Percentiles rank a stretch among this genome's conserved stretches.
phyloP scores from a whole-genome alignment of 495 filamentous ascomycete species.

The Xylaria flabelliformis region DNA sequence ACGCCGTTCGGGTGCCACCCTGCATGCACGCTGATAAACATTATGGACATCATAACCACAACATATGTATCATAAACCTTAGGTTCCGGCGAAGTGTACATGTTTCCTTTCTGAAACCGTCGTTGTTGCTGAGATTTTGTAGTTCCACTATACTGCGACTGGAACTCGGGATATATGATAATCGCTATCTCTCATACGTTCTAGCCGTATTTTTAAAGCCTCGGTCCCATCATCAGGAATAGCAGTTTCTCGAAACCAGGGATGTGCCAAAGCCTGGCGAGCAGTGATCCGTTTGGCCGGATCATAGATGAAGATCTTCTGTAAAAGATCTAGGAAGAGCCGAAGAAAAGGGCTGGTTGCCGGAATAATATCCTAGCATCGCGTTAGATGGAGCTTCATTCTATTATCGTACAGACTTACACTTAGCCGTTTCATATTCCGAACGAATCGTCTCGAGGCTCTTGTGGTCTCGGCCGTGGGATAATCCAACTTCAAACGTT shows the following conservation, averaged over 20 bases:
- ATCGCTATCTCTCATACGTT: slow-evolving; percentile 51
- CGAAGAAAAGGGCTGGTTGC: slow-evolving; percentile 76
- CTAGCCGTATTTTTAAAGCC: slow-evolving; percentile 74
- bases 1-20: slow-evolving; percentile 19
- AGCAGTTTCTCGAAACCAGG: slow-evolving; percentile 88
- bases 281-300: slow-evolving; percentile 89
- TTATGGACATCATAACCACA: slow-evolving; percentile 11
- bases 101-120: slow-evolving; percentile 32
- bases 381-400: slow-evolving; percentile 40
- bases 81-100: slow-evolving; percentile 38
- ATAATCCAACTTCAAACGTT: slow-evolving; percentile 82
- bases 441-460: slow-evolving; percentile 89
- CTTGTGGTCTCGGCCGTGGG: slow-evolving; percentile 86
- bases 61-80: slow-evolving; percentile 26
- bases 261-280: slow-evolving; percentile 86
- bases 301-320: slow-evolving; percentile 94
- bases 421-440: slow-evolving; percentile 87
- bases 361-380: slow-evolving; percentile 83
- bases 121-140: slow-evolving; percentile 12
- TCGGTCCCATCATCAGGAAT: slow-evolving; percentile 91
- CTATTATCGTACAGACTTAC: slow-evolving; percentile 58
- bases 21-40: slow-evolving; percentile 25
- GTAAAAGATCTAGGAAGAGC: slow-evolving; percentile 85
- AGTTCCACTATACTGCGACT: slow-evolving; percentile 30
- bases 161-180: slow-evolving; percentile 34